Percentiles rank a stretch among this genome's conserved stretches.
These are phyloP conservation scores for Mixia osmundae DNA, from an alignment of 1,284 basidiomycete species.

Conservation along the genomic window DNA sequence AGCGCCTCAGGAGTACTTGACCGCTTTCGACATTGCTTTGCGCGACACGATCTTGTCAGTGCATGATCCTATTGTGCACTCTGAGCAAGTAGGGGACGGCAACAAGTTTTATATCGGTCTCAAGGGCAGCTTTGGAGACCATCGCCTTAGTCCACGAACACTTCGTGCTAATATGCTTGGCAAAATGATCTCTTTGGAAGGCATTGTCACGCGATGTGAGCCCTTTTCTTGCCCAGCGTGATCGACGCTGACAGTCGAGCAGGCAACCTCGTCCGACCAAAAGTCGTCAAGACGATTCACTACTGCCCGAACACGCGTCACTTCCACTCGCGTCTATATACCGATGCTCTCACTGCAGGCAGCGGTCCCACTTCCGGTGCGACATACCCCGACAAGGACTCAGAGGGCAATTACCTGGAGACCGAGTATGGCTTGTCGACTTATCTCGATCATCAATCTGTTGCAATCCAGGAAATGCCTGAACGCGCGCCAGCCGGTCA, in stretches of 20 bases:
- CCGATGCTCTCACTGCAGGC: conserved; percentile 68
- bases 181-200: conserved; percentile 90
- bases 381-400: conserved; percentile 77
- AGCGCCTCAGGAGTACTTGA: conserved; percentile 68
- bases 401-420: conserved; percentile 60
- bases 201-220: conserved; percentile 83
- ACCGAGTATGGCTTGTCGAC: conserved; percentile 83
- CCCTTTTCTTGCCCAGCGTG: conserved; percentile 3
- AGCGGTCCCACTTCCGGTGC: conserved; percentile 57
- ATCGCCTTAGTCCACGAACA: conserved; percentile 88
- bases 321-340: conserved; percentile 76
- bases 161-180: conserved; percentile 70
- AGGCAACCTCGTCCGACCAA: conserved; percentile 84
- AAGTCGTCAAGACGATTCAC: conserved; percentile 91
- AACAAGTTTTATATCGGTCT: conserved; percentile 60
- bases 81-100: no score
- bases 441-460: conserved; percentile 89
- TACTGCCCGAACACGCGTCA: conserved; percentile 66
- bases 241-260: conserved; percentile 1
- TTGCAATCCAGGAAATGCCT: conserved; percentile 98
- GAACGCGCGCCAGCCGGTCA: conserved; percentile 94
- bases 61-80: conserved; percentile 58
- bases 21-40: conserved; percentile 75
- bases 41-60: conserved; percentile 46
- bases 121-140: conserved; percentile 94